phyloP scores from a whole-genome alignment of 2,329 filamentous ascomycete species.

The Escovopsis weberi region DNA sequence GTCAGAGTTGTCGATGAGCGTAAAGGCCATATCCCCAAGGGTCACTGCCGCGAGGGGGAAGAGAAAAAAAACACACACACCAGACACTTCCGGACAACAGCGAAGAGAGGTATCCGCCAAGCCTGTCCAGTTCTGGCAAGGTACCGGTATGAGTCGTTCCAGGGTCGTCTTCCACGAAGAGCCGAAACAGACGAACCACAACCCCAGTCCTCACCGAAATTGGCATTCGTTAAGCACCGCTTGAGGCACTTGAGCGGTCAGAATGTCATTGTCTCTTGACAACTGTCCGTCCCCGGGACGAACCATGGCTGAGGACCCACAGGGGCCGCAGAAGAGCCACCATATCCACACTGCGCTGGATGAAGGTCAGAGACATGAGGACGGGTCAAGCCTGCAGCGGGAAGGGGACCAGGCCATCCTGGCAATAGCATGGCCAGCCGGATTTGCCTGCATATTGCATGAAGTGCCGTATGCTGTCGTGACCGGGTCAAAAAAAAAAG shows the following conservation, averaged over 20 bases:
- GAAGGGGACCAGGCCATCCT: constrained; percentile 13
- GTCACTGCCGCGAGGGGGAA: too few species aligned
- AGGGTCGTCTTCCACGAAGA: background rate
- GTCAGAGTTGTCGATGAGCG: too few species aligned
- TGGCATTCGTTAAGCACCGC: constrained; percentile 12
- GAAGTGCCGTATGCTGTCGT: constrained; percentile 2
- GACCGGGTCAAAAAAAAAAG: background rate
- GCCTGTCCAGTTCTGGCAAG: too few species aligned
- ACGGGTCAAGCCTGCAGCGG: constrained; percentile 12
- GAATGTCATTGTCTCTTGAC: constrained; percentile 19
- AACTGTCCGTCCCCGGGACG: constrained; percentile 23
- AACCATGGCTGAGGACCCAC: constrained; percentile 23
- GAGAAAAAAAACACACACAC: too few species aligned
- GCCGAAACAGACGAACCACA: constrained; percentile 14
- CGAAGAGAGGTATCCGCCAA: too few species aligned
- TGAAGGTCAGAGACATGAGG: constrained; percentile 2
- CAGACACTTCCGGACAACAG: too few species aligned
- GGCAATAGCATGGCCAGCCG: constrained; percentile 13
- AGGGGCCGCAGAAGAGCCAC: constrained; percentile 25
- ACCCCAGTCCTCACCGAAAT: constrained; percentile 23
- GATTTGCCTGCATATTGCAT: constrained; percentile 9
- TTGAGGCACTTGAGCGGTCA: constrained; percentile 11
- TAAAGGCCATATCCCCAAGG: too few species aligned
- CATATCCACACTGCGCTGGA: constrained; percentile 11
- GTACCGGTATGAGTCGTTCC: too few species aligned